phyloP scores from a whole-genome alignment of 1,284 basidiomycete genomes.

The Puccinia novopanici region DNA sequence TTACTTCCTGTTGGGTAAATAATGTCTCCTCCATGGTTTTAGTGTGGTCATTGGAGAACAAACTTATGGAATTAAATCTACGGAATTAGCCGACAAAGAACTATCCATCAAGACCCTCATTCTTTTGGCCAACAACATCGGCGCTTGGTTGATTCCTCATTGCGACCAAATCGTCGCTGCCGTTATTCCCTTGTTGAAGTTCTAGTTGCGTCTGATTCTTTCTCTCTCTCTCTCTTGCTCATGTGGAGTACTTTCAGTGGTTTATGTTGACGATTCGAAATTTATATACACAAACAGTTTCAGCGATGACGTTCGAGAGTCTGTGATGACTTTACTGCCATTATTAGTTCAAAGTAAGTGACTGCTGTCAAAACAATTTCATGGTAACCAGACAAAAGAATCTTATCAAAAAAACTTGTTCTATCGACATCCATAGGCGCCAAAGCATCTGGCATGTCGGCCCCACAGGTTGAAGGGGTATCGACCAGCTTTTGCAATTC shows the following conservation, averaged over 20 bases:
- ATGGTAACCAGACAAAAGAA: too few species aligned
- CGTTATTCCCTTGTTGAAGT: constrained; percentile 45
- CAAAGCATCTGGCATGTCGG: constrained; percentile 31
- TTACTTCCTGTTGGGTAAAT: too few species aligned
- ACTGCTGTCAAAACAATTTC: background rate
- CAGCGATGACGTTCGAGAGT: constrained; percentile 42
- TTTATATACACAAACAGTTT: constrained; percentile 14
- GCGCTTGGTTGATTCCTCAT: constrained; percentile 35
- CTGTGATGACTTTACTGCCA: constrained; percentile 36
- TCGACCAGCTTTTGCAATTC: constrained; percentile 42
- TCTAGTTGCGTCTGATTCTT: constrained; percentile 39
- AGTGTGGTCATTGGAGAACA: constrained; percentile 47
- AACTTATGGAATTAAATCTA: constrained; percentile 42
- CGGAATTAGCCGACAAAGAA: constrained; percentile 39
- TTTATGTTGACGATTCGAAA: constrained; percentile 12
- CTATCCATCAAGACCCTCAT: constrained; percentile 22
- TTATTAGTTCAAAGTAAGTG: constrained; percentile 35
- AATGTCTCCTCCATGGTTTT: too few species aligned
- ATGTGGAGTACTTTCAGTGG: background rate
- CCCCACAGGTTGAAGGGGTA: constrained; percentile 6
- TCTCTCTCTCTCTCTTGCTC: background rate
- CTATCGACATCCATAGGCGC: constrained; percentile 11
- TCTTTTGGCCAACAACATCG: constrained; percentile 22
- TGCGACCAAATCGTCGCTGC: constrained; percentile 42
- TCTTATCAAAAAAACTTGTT: background rate